Percentiles rank a stretch among this genome's conserved stretches.
These are phyloP conservation scores for Backusella parvicylindrica DNA, from an alignment of 192 early-diverging fungal species.

Conservation along the genomic window DNA sequence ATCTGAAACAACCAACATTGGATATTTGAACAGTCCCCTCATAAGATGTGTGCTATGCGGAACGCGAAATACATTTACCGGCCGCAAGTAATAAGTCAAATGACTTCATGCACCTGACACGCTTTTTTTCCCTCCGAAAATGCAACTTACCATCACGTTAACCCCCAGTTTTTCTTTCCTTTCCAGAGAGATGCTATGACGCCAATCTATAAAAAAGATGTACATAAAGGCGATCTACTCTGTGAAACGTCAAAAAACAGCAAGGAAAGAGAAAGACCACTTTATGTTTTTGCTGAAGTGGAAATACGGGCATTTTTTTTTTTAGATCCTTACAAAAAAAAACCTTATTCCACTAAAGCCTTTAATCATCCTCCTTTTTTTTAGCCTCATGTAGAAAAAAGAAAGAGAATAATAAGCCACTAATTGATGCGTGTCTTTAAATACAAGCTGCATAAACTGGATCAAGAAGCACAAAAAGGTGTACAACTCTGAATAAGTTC, in stretches of 20 bases:
- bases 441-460: neutral
- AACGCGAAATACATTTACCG: constrained; percentile 2
- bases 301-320: neutral
- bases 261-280: neutral
- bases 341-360: neutral
- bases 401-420: neutral
- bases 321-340: too few species aligned
- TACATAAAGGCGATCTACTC: neutral
- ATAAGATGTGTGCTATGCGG: neutral
- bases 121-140: neutral
- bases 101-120: neutral
- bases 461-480: neutral
- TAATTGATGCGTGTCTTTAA: neutral
- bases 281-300: neutral
- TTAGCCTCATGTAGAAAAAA: neutral
- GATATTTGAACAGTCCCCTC: neutral
- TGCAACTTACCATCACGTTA: neutral
- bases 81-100: neutral
- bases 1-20: neutral
- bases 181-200: neutral
- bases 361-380: neutral
- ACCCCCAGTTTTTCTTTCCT: neutral
- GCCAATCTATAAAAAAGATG: neutral
- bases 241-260: neutral
- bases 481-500: neutral